Base-by-base conservation (phyloP, 345 rosid species). In the Microcos paniculata region DNA sequence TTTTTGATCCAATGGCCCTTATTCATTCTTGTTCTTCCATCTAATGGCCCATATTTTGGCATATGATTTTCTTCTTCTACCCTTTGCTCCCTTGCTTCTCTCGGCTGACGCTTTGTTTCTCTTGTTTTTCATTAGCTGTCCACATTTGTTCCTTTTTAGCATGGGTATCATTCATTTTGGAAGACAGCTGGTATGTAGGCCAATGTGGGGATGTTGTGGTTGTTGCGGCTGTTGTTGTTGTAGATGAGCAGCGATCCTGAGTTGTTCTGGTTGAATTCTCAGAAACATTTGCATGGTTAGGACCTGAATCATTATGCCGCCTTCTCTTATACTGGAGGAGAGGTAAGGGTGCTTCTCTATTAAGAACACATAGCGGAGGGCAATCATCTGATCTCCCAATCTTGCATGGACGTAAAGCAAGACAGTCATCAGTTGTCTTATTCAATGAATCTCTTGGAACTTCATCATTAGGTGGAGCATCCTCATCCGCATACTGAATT, bases 251-350 rank as follows among this genome's bases (percentile, higher is more conserved):
- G 46, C 82, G 92, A 75, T 86, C 94, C 59, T 86, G 92, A 81
- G 84, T 78, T 65, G 83, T 84, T 83, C 86, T 84, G 35, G 83
- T 84, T 61, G 94, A 90, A 78, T 83, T 84, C 72, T 89, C 89
- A 0, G 90, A 81, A 74, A 61, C 85, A 75, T 77, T 87, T 18
- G 92, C 80, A 79, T 62, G 80, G 73, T 78, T 85, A 31, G 78
- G 75, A 70, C 75, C 79, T 7, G 74, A 72, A 51, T 95, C 96
- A 19, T 83, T 85, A 18, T 83, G 88, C 79, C 89, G 87, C 71
- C 96, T 86, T 72, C 97, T 82, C 81, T 93, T 95, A 74, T 93
- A 91, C 49, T 88, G 93, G 72, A 89, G 85, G 24, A 89, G 76
- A 42, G 91, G 91, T 18, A 86, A 87, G 14, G 96, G 72, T 46